phyloP scores from a whole-genome alignment of 2,329 filamentous ascomycete species.

The Monosporascus sp. region DNA sequence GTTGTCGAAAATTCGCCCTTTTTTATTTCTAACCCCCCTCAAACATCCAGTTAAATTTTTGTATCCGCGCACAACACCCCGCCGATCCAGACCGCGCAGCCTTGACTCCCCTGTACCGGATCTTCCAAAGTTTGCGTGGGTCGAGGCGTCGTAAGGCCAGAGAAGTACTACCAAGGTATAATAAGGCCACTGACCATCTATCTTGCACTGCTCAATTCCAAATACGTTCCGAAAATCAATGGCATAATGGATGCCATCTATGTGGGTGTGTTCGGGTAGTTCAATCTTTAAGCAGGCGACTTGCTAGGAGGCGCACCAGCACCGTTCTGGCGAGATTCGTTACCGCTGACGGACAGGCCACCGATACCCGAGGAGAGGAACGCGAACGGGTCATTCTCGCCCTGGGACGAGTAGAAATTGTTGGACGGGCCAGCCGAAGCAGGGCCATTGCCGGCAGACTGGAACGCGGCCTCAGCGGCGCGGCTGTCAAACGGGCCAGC shows the following conservation, averaged over 20 bases:
- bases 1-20: slow-evolving; percentile 16
- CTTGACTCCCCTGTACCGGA: slow-evolving; percentile 31
- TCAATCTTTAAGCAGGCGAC: slow-evolving; percentile 47
- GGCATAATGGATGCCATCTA: slow-evolving; percentile 11
- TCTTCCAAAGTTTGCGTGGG: slow-evolving; percentile 39
- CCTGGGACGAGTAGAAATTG: slow-evolving; percentile 63
- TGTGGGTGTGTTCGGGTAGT: slow-evolving; percentile 9
- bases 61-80: slow-evolving; percentile 21
- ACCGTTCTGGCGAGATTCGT: slow-evolving; percentile 60
- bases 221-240: slow-evolving; percentile 30
- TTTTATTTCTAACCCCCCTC: slow-evolving; percentile 39
- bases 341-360: slow-evolving; percentile 65
- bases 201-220: slow-evolving; percentile 33
- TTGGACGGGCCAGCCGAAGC: slow-evolving; percentile 72
- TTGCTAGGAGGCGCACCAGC: slow-evolving; percentile 52
- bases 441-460: slow-evolving; percentile 77
- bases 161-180: slow-evolving; percentile 39
- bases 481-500: slow-evolving; percentile 89
- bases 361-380: slow-evolving; percentile 73
- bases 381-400: slow-evolving; percentile 71
- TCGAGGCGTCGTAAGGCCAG: slow-evolving; percentile 35
- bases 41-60: slow-evolving; percentile 28
- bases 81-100: slow-evolving; percentile 23
- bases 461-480: slow-evolving; percentile 90
- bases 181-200: slow-evolving; percentile 32